Evolutionary conservation across 139 green algal species (phyloP).

Genomic region (Medakamo hakoo): DNA sequence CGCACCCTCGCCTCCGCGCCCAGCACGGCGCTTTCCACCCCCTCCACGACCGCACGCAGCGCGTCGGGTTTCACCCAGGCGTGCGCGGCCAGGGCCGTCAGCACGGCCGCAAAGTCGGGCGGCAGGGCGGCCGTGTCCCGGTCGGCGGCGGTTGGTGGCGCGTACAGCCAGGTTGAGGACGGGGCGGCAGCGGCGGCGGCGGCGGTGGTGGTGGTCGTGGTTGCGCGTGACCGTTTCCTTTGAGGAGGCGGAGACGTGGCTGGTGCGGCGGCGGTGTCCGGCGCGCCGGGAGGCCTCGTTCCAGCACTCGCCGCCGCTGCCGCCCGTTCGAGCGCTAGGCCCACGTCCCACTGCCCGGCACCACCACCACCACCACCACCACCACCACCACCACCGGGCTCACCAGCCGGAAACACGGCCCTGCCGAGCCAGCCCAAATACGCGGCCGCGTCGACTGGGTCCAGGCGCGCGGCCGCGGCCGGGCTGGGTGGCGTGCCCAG

Average conservation of each 20-base stretch:
- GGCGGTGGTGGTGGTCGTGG: no score
- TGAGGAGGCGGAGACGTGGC: no score
- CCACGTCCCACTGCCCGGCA: not conserved
- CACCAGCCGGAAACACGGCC: not conserved
- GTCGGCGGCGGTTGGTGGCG: no score
- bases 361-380: not conserved
- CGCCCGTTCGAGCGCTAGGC: not conserved
- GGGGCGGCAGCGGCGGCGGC: no score
- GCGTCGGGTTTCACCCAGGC: not conserved
- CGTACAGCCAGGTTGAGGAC: no score
- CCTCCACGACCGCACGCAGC: not conserved
- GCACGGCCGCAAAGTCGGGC: not conserved
- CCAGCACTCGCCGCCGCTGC: not conserved
- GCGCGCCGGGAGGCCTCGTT: not conserved
- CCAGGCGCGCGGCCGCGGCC: no score
- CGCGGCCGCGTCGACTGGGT: not conserved
- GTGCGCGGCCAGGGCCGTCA: not conserved
- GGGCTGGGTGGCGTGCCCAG: not conserved
- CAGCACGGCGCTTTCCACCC: not conserved
- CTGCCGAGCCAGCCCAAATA: not conserved
- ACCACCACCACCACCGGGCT: not conserved
- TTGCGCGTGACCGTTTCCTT: no score
- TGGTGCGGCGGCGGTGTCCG: not conserved
- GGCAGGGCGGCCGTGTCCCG: not conserved
- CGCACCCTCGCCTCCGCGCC: not conserved